Conservation (phyloP, 2,329 filamentous ascomycete genomes). For the Epichloe uncinata region DNA sequence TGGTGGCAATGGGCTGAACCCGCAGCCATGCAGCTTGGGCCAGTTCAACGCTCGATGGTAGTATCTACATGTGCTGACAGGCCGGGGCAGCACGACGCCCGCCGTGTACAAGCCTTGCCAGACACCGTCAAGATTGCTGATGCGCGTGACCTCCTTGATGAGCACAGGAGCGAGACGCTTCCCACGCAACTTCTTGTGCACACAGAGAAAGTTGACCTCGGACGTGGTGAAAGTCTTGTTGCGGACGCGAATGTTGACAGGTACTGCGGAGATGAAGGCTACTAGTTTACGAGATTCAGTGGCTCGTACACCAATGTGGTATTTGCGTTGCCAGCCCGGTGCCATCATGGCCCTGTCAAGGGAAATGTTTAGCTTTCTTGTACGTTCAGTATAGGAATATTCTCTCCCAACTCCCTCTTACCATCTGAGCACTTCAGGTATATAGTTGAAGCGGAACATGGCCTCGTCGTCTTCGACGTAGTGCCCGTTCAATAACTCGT, state of each 20-base stretch:
- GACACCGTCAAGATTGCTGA: constrained; percentile 73
- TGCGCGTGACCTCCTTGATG: constrained; percentile 93
- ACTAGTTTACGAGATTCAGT: constrained; percentile 75
- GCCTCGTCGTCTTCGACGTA: constrained; percentile 96
- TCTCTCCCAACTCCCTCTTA: constrained; percentile 23
- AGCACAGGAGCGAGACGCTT: constrained; percentile 88
- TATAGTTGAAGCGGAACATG: constrained; percentile 97
- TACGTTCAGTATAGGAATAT: too few relatives aligned
- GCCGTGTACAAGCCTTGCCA: constrained; percentile 96
- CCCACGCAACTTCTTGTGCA: constrained; percentile 93
- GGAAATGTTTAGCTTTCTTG: not conserved
- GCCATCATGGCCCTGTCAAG: constrained; percentile 70
- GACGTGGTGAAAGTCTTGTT: constrained; percentile 62
- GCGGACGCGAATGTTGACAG: constrained; percentile 69
- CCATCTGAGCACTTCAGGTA: constrained; percentile 78
- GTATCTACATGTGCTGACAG: constrained; percentile 87
- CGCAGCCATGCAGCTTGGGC: constrained; percentile 89
- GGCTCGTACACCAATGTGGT: constrained; percentile 89
- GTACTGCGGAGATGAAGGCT: constrained; percentile 91
- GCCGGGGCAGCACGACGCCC: constrained; percentile 79
- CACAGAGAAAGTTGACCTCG: constrained; percentile 96
- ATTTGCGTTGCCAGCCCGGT: constrained; percentile 85
- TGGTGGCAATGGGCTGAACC: constrained; percentile 77
- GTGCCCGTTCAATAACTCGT: constrained; percentile 80
- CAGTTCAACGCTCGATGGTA: constrained; percentile 91